phyloP scores from a whole-genome alignment of 192 early-diverging fungal genomes.

The Entophlyctis luteolus region DNA sequence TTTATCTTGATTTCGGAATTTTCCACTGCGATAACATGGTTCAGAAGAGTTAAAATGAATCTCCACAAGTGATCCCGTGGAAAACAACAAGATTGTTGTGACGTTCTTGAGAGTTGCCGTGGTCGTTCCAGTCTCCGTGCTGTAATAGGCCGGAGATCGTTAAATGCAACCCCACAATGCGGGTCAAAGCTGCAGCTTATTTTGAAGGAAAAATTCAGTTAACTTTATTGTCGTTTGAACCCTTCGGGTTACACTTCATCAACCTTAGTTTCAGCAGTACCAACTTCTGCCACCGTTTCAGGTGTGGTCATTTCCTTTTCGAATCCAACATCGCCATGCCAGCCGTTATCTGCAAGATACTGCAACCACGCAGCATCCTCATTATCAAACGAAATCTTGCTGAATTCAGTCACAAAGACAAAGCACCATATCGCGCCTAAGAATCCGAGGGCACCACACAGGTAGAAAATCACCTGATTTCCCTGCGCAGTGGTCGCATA shows the following conservation, averaged over 20 bases:
- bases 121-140: background rate
- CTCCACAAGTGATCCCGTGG: no score
- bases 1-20: no score
- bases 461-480: slow-evolving; percentile 28
- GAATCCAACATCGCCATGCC: background rate
- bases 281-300: slow-evolving; percentile 24
- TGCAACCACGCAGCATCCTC: slow-evolving; percentile 46
- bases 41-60: no score
- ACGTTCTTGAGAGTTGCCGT: background rate
- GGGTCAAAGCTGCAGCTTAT: background rate
- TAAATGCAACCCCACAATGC: slow-evolving; percentile 1
- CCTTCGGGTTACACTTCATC: no score
- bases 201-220: no score
- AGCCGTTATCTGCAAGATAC: slow-evolving; percentile 45
- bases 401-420: slow-evolving; percentile 49
- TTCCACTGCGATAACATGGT: no score
- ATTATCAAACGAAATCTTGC: slow-evolving; percentile 38
- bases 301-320: background rate
- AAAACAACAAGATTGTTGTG: no score
- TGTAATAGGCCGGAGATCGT: no score
- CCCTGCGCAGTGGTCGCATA: slow-evolving; percentile 31
- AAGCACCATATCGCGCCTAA: slow-evolving; percentile 44
- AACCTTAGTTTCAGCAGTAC: no score
- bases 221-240: no score
- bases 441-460: slow-evolving; percentile 34